Base-by-base conservation (phyloP, 2,329 filamentous ascomycete genomes). In the Metarhizium brunneum region DNA sequence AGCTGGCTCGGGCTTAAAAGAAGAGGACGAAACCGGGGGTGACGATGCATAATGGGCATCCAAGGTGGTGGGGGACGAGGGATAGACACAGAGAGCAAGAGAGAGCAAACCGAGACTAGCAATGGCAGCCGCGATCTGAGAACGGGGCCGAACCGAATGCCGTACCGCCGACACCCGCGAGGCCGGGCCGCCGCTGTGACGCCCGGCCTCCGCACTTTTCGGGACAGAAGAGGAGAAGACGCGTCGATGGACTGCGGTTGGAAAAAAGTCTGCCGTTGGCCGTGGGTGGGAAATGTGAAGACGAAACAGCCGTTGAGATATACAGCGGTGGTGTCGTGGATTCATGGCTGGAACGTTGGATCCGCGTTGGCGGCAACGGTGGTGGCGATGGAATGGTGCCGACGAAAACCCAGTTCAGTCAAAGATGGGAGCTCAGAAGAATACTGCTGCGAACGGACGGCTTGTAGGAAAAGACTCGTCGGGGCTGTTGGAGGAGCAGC, bases 301-400 rank as follows among this genome's bases (percentile, higher is more conserved):
- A 38, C 51, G 48, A 47, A 51, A 45, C 30, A 62, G 49, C 45
- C 51, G 57, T 45, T 56, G 59, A 7, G 59, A 54, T 48, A 59
- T 52, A 38, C 55, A 54, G 50, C 50, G 52, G 48, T 57, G 48
- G 11, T 54, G 53, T 45, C 55, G 55, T 49, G 40, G 45, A 42
- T 54, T 56, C 61, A 63, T 63, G 54, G 54, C 56, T 30, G 29
- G 29, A 53, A 36, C 25, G 20, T 48, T 16, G 18, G 16, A 20
- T 42, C 42, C 16, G 6, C 6, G n/a, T 11, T 45, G 42, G 16
- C 18, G 6, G 16, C 40, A 42, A 42, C 14, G 42, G 3, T 3
- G 42, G 11, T 18, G n/a, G 25, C n/a, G 16, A 45, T 16, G 32
- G 10, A 35, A 35, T 40, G 38, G 11, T 5, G 38, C 38, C 38